Percentiles rank a stretch among this genome's conserved stretches.
phyloP scores from a whole-genome alignment of 176 grass and related monocot species.

The Musa schizocarpa region DNA sequence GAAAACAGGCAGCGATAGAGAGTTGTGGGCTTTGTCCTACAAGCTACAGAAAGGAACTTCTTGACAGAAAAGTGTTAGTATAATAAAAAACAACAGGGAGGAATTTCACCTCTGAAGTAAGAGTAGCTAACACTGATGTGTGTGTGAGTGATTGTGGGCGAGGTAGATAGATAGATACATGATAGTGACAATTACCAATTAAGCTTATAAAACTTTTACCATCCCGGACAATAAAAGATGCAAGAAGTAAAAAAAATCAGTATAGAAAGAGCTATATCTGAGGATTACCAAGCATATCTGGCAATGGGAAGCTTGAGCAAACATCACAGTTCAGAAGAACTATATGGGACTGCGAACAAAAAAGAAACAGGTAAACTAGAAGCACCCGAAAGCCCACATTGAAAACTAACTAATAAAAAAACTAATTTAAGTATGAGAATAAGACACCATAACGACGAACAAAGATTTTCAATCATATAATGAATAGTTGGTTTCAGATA shows the following conservation, averaged over 20 bases:
- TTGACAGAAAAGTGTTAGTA: too few relatives aligned
- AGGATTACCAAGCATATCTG: conserved; percentile 83
- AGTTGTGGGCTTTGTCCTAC: too few relatives aligned
- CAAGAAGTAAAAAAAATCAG: not conserved
- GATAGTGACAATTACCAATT: not conserved
- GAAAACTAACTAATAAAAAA: not conserved
- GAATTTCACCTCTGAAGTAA: too few relatives aligned
- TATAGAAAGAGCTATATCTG: conserved; percentile 5
- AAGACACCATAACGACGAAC: not conserved
- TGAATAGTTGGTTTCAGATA: not conserved
- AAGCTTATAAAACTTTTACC: not conserved
- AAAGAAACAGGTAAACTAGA: conserved; percentile 3
- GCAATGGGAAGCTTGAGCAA: conserved; percentile 93
- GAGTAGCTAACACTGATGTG: too few relatives aligned
- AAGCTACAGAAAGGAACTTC: too few relatives aligned
- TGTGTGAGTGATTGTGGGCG: too few relatives aligned
- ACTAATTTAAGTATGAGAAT: not conserved
- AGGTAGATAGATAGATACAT: too few relatives aligned
- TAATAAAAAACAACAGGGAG: too few relatives aligned
- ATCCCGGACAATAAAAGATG: not conserved
- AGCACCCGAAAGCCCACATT: not conserved
- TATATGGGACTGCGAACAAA: conserved; percentile 68
- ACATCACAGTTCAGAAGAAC: conserved; percentile 98
- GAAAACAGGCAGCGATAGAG: too few relatives aligned
- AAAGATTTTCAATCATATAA: not conserved